Base-by-base conservation (phyloP, 805 yeast species). In the Yarrowia sp. region DNA sequence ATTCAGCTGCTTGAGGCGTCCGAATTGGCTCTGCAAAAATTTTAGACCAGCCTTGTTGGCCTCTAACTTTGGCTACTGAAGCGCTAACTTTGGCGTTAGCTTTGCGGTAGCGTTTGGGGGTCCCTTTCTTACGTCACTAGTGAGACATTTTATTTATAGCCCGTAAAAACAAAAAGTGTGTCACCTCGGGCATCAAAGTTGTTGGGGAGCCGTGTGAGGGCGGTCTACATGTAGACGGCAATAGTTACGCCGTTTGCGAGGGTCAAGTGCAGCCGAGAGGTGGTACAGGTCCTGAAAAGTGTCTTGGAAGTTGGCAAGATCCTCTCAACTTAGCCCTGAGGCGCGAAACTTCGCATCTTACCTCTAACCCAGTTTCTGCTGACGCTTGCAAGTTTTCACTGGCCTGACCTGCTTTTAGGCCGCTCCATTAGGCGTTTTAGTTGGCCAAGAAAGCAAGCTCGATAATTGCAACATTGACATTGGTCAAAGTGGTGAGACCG, bases 61-160 rank as follows among this genome's bases (percentile, higher is more conserved):
- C 19, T 14, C 46, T n/a, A 41, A 24, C 46, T 41, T 41, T 41
- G 46, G 41, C 29, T 27, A 10, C 25, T 6, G 29, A 5, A 19
- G 24, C n/a, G 10, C 41, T 16, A 4, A 35, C 41, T 18, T 10
- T 21, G 14, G 24, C n/a, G 41, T 22, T 18, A 19, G 19, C 14
- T 36, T 18, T 36, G 14, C 14, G 18, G 8, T 9, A 35, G 29
- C 29, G 29, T 12, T 39, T 14, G 14, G 12, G 13, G 14, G 31
- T 41, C 46, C 27, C 46, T 24, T 41, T 41, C 13, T 24, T 41
- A 41, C 46, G 46, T 41, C 46, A 41, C 31, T 38, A 19, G 29
- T 39, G 44, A 39, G 44, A 39, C 44, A 39, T 22, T 39, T 39
- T 38, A 38, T 38, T 38, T 38, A 19, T 38, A n/a, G 42, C 29